Conservation (phyloP, 331 rosid genomes). For the Quercus tomentella region DNA sequence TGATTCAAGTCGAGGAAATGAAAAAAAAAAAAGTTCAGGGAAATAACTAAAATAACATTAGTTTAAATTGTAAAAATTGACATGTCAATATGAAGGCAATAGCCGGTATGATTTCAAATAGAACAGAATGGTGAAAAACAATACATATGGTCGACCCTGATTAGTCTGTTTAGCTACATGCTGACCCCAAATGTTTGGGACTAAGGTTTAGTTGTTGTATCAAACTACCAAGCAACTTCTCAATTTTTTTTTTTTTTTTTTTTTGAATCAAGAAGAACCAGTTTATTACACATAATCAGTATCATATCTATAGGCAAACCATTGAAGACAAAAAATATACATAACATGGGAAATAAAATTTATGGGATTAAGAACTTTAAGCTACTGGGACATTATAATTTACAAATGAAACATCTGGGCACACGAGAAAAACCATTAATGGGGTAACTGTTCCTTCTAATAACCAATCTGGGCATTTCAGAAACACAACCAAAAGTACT, state of each 20-base stretch:
- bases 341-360: neutral
- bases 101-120: too few species aligned
- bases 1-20: too few species aligned
- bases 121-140: too few species aligned
- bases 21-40: too few species aligned
- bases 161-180: too few species aligned
- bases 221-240: neutral
- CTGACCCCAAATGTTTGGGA: too few species aligned
- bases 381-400: neutral
- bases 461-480: neutral
- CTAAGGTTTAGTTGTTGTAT: neutral
- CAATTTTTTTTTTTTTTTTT: neutral
- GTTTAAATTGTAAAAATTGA: too few species aligned
- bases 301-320: neutral
- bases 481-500: neutral
- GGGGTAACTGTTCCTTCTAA: neutral
- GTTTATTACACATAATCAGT: neutral
- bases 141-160: too few species aligned
- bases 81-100: too few species aligned
- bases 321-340: neutral
- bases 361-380: neutral
- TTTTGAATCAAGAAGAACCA: neutral
- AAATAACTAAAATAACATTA: too few species aligned
- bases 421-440: neutral
- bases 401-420: neutral